Base-by-base conservation (phyloP, 2,329 filamentous ascomycete species). In the Drechslerella stenobrocha region DNA sequence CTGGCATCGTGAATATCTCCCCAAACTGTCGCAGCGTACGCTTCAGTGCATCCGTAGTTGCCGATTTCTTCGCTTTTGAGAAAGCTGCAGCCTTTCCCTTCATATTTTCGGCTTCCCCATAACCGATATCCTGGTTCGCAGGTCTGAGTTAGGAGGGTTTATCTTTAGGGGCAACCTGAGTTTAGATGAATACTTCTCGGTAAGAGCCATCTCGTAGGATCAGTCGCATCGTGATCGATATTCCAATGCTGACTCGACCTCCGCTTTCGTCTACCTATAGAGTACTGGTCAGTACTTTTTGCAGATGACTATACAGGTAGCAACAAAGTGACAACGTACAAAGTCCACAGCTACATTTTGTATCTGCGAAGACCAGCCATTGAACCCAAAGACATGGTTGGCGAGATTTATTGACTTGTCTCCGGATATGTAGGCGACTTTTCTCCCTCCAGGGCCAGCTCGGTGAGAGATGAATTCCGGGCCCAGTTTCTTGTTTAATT, bases 31-130 rank as follows among this genome's bases (percentile, higher is more conserved):
- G 83, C 73, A 98, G 76, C 1, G 93, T 85, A 71, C 93, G 83
- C 78, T 98, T 98, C 75, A 98, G 76, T 1, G 86, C 93, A 77
- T 98, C 93, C 7, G 95, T 97, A 1, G 90, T 95, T 5, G 90
- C 95, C 79, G 97, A 91, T 76, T 98, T 98, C 80, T 97, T 98
- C 0, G 93, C 91, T 78, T 98, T 98, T 76, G 98, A 93, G 74
- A 97, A 98, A 0, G 92, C 93, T 52, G 89, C 87, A 2, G 91
- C 92, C 78, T 98, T 98, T 58, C 89, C 88, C 77, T 92, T 95
- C 76, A 87, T 90, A 74, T 98, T 98, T 76, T 97, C 92, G 72
- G 95, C 95, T 72, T 93, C 89, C 5, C 93, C 93, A 74, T 98
- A 98, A 24, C 93, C 93, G 70, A 97, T 87, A 75, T 98, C 93